Conservation (phyloP, 257 asterid genomes). For the Ocimum tenuiflorum region DNA sequence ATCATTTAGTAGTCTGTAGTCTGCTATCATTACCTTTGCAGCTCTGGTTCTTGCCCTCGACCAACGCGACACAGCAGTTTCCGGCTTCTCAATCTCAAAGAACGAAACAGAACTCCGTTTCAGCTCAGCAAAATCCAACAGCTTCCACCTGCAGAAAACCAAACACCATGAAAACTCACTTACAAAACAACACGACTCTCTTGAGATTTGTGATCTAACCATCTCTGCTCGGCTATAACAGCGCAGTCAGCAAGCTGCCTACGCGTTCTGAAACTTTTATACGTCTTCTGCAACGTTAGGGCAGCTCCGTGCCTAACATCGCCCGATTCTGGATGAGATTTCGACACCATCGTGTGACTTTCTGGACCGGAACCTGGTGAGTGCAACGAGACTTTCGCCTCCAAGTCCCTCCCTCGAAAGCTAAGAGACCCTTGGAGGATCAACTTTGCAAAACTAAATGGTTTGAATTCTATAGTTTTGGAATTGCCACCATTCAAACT, state of each 20-base stretch:
- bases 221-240: slow-evolving; percentile 77
- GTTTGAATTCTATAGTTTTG: slow-evolving; percentile 22
- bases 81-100: slow-evolving; percentile 65
- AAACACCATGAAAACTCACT: neutral
- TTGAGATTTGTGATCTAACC: slow-evolving; percentile 26
- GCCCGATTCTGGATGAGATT: slow-evolving; percentile 7
- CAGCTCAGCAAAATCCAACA: slow-evolving; percentile 74
- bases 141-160: slow-evolving; percentile 67
- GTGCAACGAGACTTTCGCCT: slow-evolving; percentile 32
- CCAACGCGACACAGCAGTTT: slow-evolving; percentile 77
- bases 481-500: slow-evolving; percentile 34
- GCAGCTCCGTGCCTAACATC: slow-evolving; percentile 50
- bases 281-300: slow-evolving; percentile 67
- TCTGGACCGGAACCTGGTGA: slow-evolving; percentile 20
- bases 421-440: slow-evolving; percentile 49
- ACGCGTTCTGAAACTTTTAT: slow-evolving; percentile 74
- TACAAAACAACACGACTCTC: neutral
- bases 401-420: slow-evolving; percentile 40
- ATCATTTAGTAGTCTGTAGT: neutral
- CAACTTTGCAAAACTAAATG: slow-evolving; percentile 41
- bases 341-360: neutral
- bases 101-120: slow-evolving; percentile 60
- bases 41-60: slow-evolving; percentile 66
- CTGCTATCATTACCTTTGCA: slow-evolving; percentile 48
- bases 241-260: slow-evolving; percentile 87